Evolutionary conservation across 1,139 yeast species (phyloP).

Genomic region (Sugiyamaella castrensis): DNA sequence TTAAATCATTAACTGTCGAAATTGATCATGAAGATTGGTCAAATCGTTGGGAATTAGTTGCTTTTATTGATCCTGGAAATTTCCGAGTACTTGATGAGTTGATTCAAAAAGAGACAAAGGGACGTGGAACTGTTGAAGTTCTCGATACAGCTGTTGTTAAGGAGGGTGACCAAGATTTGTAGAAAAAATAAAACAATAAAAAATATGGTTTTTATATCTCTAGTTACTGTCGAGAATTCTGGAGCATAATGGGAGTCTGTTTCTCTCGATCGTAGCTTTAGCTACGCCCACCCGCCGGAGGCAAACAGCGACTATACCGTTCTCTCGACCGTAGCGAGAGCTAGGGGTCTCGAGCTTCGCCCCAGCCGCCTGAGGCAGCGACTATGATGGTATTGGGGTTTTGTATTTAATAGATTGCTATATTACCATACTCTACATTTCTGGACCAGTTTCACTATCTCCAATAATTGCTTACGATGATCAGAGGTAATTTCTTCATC

Average conservation of each 20-base stretch:
- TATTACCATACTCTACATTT: slow-evolving; percentile 37
- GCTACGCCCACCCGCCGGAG: slow-evolving; percentile 2
- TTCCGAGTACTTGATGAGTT: slow-evolving; percentile 68
- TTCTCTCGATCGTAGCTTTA: no score
- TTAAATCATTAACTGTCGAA: slow-evolving; percentile 51
- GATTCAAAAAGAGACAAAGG: slow-evolving; percentile 51
- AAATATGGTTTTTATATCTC: not conserved
- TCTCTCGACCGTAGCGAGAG: no score
- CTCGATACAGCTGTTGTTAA: slow-evolving; percentile 86
- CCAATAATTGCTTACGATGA: slow-evolving; percentile 36
- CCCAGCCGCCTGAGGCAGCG: no score
- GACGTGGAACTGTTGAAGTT: slow-evolving; percentile 72
- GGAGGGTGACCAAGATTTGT: slow-evolving; percentile 45
- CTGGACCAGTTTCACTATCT: slow-evolving; percentile 35
- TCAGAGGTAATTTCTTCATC: slow-evolving; percentile 25
- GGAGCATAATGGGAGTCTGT: no score
- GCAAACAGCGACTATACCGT: no score
- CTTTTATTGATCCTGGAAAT: slow-evolving; percentile 84
- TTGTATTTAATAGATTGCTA: no score
- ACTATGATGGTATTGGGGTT: not conserved
- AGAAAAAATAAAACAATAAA: not conserved
- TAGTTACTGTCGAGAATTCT: not conserved
- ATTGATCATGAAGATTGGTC: slow-evolving; percentile 52
- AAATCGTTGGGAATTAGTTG: slow-evolving; percentile 58
- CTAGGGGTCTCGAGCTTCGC: no score